Conservation (phyloP, 371 early-diverging fungal genomes). For the Actinomortierella wolfii region DNA sequence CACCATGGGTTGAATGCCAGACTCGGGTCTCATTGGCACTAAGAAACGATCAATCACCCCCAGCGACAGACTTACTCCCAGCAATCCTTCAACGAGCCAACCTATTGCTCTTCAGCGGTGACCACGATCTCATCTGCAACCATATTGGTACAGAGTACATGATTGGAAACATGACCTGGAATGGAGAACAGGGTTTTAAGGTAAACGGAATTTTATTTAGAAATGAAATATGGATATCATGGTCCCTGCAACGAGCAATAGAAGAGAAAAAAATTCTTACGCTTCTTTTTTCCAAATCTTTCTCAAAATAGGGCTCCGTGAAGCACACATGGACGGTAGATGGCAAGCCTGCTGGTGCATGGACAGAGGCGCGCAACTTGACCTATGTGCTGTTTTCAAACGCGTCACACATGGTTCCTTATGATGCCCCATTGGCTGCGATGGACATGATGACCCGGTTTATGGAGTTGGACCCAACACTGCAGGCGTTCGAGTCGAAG, state of each 20-base stretch:
- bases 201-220: slow-evolving; percentile 39
- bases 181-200: slow-evolving; percentile 67
- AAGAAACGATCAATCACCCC: slow-evolving; percentile 34
- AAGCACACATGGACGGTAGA: slow-evolving; percentile 62
- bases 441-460: slow-evolving; percentile 80
- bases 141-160: slow-evolving; percentile 71
- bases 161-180: slow-evolving; percentile 78
- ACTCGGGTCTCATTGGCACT: slow-evolving; percentile 54
- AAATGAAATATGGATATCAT: slow-evolving; percentile 1
- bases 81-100: slow-evolving; percentile 57
- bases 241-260: not conserved
- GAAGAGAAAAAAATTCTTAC: not conserved
- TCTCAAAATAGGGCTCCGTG: slow-evolving; percentile 22
- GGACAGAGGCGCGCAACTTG: slow-evolving; percentile 67
- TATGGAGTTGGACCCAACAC: slow-evolving; percentile 51
- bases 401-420: slow-evolving; percentile 85
- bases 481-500: slow-evolving; percentile 17
- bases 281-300: not conserved
- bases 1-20: slow-evolving; percentile 73
- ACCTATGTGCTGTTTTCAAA: slow-evolving; percentile 70
- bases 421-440: slow-evolving; percentile 68
- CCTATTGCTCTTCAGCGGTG: slow-evolving; percentile 76
- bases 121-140: slow-evolving; percentile 85
- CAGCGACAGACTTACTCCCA: slow-evolving; percentile 48
- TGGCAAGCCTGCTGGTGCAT: slow-evolving; percentile 57